These are phyloP conservation scores for Arbutus unedo DNA, from an alignment of 148 eudicot species.

Conservation along the genomic window DNA sequence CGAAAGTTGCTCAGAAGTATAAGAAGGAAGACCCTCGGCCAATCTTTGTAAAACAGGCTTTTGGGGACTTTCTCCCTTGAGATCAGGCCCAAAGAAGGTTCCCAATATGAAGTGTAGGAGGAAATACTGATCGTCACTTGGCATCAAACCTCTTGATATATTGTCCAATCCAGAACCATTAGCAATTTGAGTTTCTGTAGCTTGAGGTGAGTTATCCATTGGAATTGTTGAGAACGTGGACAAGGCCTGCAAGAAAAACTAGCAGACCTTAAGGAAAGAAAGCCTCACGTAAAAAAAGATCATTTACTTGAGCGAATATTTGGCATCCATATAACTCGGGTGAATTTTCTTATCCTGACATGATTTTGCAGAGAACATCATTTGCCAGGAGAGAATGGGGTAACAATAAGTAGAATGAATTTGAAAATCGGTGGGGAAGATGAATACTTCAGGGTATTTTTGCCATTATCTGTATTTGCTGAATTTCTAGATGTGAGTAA, in stretches of 20 bases:
- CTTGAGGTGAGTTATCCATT: constrained; percentile 23
- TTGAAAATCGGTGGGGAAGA: not conserved
- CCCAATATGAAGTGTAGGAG: constrained; percentile 76
- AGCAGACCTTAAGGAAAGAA: constrained; percentile 1
- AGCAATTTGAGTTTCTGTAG: constrained; percentile 12
- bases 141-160: constrained; percentile 20
- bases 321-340: constrained; percentile 13
- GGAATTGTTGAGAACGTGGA: not conserved
- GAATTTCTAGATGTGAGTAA: not conserved
- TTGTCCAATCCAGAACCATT: constrained; percentile 17
- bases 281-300: not conserved
- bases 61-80: constrained; percentile 41
- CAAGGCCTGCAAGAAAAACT: constrained; percentile 12
- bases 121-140: constrained; percentile 59
- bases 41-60: constrained; percentile 62
- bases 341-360: not conserved
- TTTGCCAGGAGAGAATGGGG: not conserved
- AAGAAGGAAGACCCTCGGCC: constrained; percentile 55
- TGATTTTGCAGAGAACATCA: not conserved
- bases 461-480: not conserved
- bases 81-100: constrained; percentile 71
- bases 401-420: not conserved
- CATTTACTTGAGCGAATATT: not conserved
- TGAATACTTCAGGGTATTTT: not conserved
- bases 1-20: constrained; percentile 45